Conservation (phyloP, 352 stramenopile species). For the Thalassiosira mediterranea region DNA sequence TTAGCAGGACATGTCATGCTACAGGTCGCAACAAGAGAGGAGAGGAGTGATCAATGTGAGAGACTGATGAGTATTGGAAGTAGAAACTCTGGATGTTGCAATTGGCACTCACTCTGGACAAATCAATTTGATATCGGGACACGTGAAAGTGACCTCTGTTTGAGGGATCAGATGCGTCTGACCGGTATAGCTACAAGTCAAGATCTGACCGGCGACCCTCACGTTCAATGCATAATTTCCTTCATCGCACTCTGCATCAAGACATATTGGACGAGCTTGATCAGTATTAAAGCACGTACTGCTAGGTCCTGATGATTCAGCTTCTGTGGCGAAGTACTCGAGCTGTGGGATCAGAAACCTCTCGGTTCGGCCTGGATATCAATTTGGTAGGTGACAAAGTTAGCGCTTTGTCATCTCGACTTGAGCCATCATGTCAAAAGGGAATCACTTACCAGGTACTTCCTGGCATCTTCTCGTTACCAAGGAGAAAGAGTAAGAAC, state of each 20-base stretch:
- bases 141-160: slow-evolving; percentile 18
- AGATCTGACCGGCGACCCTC: slow-evolving; percentile 14
- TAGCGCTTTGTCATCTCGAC: not conserved
- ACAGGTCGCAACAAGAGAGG: not conserved
- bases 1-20: slow-evolving; percentile 34
- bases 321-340: slow-evolving; percentile 27
- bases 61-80: not conserved
- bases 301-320: slow-evolving; percentile 15
- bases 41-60: not conserved
- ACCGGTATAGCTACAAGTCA: slow-evolving; percentile 26
- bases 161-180: slow-evolving; percentile 34
- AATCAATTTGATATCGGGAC: slow-evolving; percentile 13
- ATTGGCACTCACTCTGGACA: slow-evolving; percentile 26
- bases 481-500: not conserved
- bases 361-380: slow-evolving; percentile 8
- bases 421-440: not conserved
- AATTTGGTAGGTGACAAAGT: not conserved
- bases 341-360: slow-evolving; percentile 20
- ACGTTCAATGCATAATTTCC: slow-evolving; percentile 21
- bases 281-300: slow-evolving; percentile 32
- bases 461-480: slow-evolving; percentile 27
- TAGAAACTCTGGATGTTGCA: too few species aligned
- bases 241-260: slow-evolving; percentile 24
- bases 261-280: slow-evolving; percentile 12
- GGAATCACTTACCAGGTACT: slow-evolving; percentile 15